phyloP scores from a whole-genome alignment of 208 protist species.

The Wallacemonas rigidus region DNA sequence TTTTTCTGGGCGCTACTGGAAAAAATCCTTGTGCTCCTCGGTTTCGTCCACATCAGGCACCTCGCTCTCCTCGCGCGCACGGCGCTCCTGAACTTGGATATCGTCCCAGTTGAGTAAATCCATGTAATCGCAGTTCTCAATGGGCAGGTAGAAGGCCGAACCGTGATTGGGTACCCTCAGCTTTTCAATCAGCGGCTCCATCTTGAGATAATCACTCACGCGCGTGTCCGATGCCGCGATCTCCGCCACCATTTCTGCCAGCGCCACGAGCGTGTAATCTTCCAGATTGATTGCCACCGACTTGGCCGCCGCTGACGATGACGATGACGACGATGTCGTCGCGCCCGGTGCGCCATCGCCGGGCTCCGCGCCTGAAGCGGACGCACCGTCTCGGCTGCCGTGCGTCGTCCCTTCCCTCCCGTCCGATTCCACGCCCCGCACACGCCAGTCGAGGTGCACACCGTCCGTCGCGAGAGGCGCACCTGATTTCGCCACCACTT shows the following conservation, averaged over 20 bases:
- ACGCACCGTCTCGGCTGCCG: no score
- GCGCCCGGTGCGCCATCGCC: no score
- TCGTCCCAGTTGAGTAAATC: slow-evolving; percentile 71
- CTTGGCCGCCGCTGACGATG: slow-evolving; percentile 4
- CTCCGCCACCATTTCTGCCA: slow-evolving; percentile 80
- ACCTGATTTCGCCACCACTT: not conserved
- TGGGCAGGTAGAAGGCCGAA: slow-evolving; percentile 65
- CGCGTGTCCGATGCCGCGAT: slow-evolving; percentile 48
- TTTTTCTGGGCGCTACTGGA: slow-evolving; percentile 36
- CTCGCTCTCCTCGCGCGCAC: slow-evolving; percentile 17
- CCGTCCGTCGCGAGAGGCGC: not conserved
- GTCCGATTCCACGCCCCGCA: not conserved
- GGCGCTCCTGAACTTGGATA: slow-evolving; percentile 59
- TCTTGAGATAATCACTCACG: slow-evolving; percentile 66
- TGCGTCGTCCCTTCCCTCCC: not conserved
- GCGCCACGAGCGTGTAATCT: slow-evolving; percentile 81
- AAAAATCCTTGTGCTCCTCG: slow-evolving; percentile 68
- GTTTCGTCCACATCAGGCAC: slow-evolving; percentile 68
- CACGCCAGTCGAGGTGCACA: not conserved
- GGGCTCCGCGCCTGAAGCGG: no score
- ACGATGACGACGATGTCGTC: slow-evolving; percentile 1
- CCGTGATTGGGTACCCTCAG: slow-evolving; percentile 78
- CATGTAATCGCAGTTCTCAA: slow-evolving; percentile 89
- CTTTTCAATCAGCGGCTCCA: slow-evolving; percentile 82
- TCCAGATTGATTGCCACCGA: slow-evolving; percentile 62